phyloP scores from a whole-genome alignment of 2,329 filamentous ascomycete genomes.

The Sporothrix curviconia region DNA sequence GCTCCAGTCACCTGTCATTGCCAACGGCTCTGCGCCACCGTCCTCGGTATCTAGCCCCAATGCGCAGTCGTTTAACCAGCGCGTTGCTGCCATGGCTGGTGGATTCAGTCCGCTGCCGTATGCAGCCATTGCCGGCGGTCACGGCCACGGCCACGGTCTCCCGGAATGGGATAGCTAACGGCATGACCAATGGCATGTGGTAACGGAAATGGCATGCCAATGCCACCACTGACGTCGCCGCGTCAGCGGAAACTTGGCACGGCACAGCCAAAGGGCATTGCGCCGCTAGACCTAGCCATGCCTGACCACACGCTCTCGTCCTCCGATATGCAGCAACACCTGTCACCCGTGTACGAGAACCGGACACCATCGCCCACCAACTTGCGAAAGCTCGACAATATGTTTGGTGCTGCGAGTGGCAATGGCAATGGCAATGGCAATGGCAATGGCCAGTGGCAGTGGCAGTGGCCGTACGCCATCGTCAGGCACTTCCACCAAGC shows the following conservation, averaged over 20 bases:
- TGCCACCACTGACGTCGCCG: slow-evolving; percentile 26
- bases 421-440: not conserved
- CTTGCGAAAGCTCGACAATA: slow-evolving; percentile 40
- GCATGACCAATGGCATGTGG: too few species aligned
- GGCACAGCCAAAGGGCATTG: slow-evolving; percentile 45
- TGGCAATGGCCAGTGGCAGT: not conserved
- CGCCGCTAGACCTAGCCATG: slow-evolving; percentile 50
- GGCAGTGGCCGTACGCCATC: not conserved
- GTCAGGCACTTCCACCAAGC: not conserved
- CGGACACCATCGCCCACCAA: slow-evolving; percentile 64
- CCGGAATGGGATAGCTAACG: slow-evolving; percentile 17
- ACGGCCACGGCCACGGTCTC: slow-evolving; percentile 24
- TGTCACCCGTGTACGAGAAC: slow-evolving; percentile 70
- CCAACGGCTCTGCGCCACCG: slow-evolving; percentile 38
- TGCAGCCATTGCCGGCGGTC: slow-evolving; percentile 17
- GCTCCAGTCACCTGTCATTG: slow-evolving; percentile 43
- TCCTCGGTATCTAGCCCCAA: slow-evolving; percentile 9
- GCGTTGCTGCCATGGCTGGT: slow-evolving; percentile 24
- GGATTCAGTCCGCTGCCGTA: slow-evolving; percentile 22
- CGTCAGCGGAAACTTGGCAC: slow-evolving; percentile 34
- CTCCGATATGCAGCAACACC: slow-evolving; percentile 40
- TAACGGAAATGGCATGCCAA: not conserved
- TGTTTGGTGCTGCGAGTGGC: not conserved
- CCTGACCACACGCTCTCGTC: slow-evolving; percentile 36
- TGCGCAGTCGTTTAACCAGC: slow-evolving; percentile 27